Percentiles rank a stretch among this genome's conserved stretches.
Evolutionary conservation across 1,139 yeast genomes (phyloP).

Genomic region (Sugiyamaella castrensis): DNA sequence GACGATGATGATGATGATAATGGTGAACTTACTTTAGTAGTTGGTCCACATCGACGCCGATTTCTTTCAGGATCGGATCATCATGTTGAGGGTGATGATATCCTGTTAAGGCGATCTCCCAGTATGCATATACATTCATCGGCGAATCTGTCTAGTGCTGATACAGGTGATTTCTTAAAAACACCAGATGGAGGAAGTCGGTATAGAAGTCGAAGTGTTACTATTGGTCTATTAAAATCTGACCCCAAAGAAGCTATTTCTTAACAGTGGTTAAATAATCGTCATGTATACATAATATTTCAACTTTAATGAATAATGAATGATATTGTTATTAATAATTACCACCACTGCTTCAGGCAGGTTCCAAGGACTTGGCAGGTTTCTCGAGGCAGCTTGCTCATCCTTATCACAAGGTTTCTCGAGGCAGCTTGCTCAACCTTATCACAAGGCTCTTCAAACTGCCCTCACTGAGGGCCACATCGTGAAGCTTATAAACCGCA

Average conservation of each 20-base stretch:
- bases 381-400: too few species aligned
- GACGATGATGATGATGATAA: slow-evolving; percentile 40
- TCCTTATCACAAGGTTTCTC: too few species aligned
- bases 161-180: not conserved
- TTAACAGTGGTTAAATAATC: not conserved
- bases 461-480: too few species aligned
- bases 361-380: too few species aligned
- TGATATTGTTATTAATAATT: not conserved
- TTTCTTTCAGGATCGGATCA: slow-evolving; percentile 13
- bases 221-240: slow-evolving; percentile 1
- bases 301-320: slow-evolving; percentile 1
- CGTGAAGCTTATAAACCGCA: too few species aligned
- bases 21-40: slow-evolving; percentile 54
- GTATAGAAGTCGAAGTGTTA: slow-evolving; percentile 7
- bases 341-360: too few species aligned
- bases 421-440: too few species aligned
- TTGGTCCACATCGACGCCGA: slow-evolving; percentile 37
- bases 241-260: not conserved
- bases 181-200: not conserved
- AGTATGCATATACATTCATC: slow-evolving; percentile 8
- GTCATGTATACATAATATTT: slow-evolving; percentile 7
- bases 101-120: slow-evolving; percentile 8
- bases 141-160: not conserved
- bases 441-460: too few species aligned
- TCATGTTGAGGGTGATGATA: not conserved